Conservation (phyloP, 495 filamentous ascomycete species). For the Talaromyces ruber region DNA sequence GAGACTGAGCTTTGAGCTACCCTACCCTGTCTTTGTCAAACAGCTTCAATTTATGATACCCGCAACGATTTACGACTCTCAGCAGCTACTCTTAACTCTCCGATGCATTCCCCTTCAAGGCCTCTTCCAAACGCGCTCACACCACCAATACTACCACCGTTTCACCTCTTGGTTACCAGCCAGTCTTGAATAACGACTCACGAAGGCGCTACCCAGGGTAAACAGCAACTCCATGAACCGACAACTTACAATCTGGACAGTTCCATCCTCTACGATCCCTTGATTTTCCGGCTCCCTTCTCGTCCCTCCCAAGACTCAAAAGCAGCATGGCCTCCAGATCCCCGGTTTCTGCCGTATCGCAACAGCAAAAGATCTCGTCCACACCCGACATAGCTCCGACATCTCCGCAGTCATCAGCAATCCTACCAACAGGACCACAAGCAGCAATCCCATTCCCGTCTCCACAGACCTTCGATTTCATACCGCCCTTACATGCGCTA, state of each 20-base stretch:
- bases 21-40: not conserved
- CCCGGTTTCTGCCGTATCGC: conserved; percentile 27
- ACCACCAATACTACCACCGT: not conserved
- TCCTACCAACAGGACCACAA: not conserved
- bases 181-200: not conserved
- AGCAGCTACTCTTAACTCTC: not conserved
- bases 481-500: conserved; percentile 72
- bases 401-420: conserved; percentile 14
- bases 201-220: not conserved
- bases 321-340: conserved; percentile 31
- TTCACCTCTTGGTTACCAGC: not conserved
- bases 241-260: not conserved
- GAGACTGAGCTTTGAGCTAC: too few species aligned
- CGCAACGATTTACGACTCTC: not conserved
- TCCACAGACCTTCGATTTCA: conserved; percentile 66
- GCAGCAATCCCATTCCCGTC: conserved; percentile 40
- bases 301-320: not conserved
- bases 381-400: conserved; percentile 38
- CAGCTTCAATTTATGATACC: not conserved
- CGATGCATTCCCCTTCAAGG: too few species aligned
- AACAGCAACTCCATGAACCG: not conserved
- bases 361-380: conserved; percentile 27
- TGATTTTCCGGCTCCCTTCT: not conserved
- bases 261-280: not conserved
- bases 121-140: not conserved